phyloP scores from a whole-genome alignment of 2,329 filamentous ascomycete genomes.

The Shiraia sp. region DNA sequence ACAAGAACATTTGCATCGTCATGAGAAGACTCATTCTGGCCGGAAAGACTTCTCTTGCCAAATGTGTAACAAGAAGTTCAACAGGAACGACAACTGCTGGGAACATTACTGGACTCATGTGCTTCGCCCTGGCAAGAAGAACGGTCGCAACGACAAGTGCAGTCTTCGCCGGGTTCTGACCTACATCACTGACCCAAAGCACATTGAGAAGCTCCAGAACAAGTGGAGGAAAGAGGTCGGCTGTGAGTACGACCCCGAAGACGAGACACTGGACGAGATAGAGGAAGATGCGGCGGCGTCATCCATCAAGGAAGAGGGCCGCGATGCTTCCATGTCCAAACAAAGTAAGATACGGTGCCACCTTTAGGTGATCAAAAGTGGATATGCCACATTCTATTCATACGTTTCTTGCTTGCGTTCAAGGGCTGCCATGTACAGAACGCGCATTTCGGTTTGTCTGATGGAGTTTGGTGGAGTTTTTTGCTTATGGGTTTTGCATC shows the following conservation, averaged over 20 bases:
- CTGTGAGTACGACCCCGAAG: constrained; percentile 14
- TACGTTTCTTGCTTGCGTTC: constrained; percentile 3
- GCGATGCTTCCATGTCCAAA: constrained; percentile 1
- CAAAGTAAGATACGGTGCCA: constrained; percentile 4
- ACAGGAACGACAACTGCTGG: constrained; percentile 41
- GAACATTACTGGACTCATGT: constrained; percentile 40
- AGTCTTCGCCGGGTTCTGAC: constrained; percentile 28
- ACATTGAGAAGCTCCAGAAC: constrained; percentile 32
- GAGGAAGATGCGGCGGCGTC: background rate
- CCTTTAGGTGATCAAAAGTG: constrained; percentile 1
- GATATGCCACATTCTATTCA: background rate
- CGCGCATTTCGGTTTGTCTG: constrained; percentile 16
- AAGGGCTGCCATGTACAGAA: constrained; percentile 10
- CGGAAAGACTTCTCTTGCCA: constrained; percentile 25
- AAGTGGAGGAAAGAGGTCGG: constrained; percentile 24
- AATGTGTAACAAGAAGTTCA: constrained; percentile 31
- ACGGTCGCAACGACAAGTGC: constrained; percentile 29
- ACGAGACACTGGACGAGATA: constrained; percentile 2
- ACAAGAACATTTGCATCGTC: constrained; percentile 37
- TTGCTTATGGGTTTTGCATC: constrained; percentile 12
- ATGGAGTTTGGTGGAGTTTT: constrained; percentile 8
- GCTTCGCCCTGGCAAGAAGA: constrained; percentile 28
- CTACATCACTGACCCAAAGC: constrained; percentile 29
- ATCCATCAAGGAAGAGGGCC: constrained; percentile 7
- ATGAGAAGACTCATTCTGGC: constrained; percentile 29